phyloP scores from a whole-genome alignment of 225 moss, liverwort and hornwort genomes.

The Physcomitrium patens region DNA sequence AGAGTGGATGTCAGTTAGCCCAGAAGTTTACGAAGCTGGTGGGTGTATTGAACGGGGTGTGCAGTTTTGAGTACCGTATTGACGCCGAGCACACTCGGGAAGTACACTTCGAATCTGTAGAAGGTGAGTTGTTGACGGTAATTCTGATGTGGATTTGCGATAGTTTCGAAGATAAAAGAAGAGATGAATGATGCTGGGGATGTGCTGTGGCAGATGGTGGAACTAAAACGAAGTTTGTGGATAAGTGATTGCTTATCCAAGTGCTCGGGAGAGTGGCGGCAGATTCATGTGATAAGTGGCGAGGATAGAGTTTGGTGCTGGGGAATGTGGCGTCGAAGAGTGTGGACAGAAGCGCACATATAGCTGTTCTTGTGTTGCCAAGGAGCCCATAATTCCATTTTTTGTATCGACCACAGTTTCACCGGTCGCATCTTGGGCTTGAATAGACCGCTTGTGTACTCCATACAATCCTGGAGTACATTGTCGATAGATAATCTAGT shows the following conservation, averaged over 20 bases:
- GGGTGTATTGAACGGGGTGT: constrained; percentile 27
- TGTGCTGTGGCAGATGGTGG: constrained; percentile 59
- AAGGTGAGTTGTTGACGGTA: constrained; percentile 51
- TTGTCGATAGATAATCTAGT: neutral
- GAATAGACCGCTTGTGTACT: constrained; percentile 15
- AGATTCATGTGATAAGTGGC: neutral
- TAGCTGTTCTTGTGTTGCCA: neutral
- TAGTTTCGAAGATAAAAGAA: neutral
- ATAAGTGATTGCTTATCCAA: constrained; percentile 41
- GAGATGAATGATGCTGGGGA: constrained; percentile 19
- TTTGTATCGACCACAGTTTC: constrained; percentile 5
- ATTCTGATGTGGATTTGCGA: constrained; percentile 1
- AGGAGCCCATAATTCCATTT: neutral
- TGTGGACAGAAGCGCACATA: too few relatives aligned
- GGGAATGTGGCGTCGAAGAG: too few relatives aligned
- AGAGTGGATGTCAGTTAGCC: neutral
- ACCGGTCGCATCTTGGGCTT: constrained; percentile 2
- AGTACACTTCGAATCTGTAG: constrained; percentile 65
- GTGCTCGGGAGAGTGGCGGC: neutral
- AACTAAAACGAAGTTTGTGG: constrained; percentile 78
- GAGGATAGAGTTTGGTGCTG: neutral
- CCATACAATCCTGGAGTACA: neutral
- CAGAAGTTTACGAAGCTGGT: neutral
- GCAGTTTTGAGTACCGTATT: constrained; percentile 90
- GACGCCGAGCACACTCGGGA: constrained; percentile 84